phyloP scores from a whole-genome alignment of 2,329 filamentous ascomycete species.

The Colletotrichum sp. region DNA sequence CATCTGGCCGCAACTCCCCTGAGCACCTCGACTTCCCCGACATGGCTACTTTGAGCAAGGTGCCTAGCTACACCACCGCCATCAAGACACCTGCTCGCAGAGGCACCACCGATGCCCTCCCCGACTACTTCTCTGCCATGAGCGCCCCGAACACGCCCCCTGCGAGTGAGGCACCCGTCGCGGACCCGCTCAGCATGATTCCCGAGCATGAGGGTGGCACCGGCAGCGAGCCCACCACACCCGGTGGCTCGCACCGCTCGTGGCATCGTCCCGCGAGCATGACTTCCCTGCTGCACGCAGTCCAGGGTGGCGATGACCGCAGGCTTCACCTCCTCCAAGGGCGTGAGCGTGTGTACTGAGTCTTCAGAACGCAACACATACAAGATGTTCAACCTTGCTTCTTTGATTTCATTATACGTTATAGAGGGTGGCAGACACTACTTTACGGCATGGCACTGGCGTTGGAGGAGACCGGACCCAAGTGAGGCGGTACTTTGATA shows the following conservation, averaged over 20 bases:
- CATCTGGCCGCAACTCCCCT: slow-evolving; percentile 58
- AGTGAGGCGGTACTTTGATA: not conserved
- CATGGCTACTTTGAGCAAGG: slow-evolving; percentile 70
- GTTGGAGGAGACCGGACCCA: not conserved
- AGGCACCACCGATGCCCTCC: slow-evolving; percentile 58
- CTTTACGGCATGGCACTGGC: slow-evolving; percentile 5
- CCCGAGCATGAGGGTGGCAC: slow-evolving; percentile 24
- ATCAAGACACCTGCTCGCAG: slow-evolving; percentile 67
- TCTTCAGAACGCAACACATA: not conserved
- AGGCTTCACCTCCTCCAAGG: slow-evolving; percentile 41
- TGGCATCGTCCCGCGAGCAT: slow-evolving; percentile 22
- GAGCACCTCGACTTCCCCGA: slow-evolving; percentile 64
- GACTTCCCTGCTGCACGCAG: slow-evolving; percentile 14
- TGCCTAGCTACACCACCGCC: slow-evolving; percentile 80
- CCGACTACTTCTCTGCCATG: slow-evolving; percentile 70
- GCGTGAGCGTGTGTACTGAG: slow-evolving; percentile 35
- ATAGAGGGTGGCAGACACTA: not conserved
- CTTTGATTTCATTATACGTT: not conserved
- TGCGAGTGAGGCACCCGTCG: slow-evolving; percentile 31
- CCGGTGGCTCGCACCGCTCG: slow-evolving; percentile 7
- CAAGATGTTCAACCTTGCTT: not conserved
- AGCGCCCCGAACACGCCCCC: slow-evolving; percentile 57
- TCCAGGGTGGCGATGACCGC: slow-evolving; percentile 22
- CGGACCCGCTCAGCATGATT: slow-evolving; percentile 32
- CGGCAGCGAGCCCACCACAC: slow-evolving; percentile 9